Percentiles rank a stretch among this genome's conserved stretches.
These are phyloP conservation scores for Leucocoprinus birnbaumii DNA, from an alignment of 768 basidiomycete species.

Conservation along the genomic window DNA sequence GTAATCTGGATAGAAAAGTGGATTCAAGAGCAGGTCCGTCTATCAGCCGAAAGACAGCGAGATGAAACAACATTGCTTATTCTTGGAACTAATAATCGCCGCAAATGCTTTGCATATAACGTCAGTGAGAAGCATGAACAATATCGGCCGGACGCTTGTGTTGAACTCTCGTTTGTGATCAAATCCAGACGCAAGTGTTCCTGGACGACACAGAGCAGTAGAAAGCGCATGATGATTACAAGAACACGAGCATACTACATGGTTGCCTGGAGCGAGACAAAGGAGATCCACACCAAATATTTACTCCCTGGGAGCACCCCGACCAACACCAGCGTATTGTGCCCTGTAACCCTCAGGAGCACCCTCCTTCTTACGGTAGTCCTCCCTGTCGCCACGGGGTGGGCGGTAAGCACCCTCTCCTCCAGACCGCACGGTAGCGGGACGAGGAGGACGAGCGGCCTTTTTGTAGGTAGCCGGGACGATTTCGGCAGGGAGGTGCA, in stretches of 20 bases:
- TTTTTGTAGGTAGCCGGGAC: constrained; percentile 98
- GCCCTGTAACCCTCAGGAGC: constrained; percentile 90
- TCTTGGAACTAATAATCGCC: too few species aligned
- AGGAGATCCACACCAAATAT: constrained; percentile 14
- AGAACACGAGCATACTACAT: constrained; percentile 25
- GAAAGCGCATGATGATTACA: constrained; percentile 14
- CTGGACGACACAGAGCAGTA: not conserved
- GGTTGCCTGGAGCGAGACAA: not conserved
- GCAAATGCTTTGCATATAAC: too few species aligned
- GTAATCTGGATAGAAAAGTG: too few species aligned
- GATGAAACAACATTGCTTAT: too few species aligned
- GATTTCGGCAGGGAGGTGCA: constrained; percentile 93
- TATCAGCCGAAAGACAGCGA: too few species aligned
- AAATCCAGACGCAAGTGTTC: not conserved
- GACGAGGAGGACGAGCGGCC: constrained; percentile 83
- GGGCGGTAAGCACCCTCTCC: constrained; percentile 84
- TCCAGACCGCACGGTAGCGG: constrained; percentile 69
- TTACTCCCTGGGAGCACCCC: constrained; percentile 79
- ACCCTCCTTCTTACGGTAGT: constrained; percentile 90
- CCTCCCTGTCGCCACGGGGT: constrained; percentile 86
- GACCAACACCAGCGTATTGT: constrained; percentile 84
- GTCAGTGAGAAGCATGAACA: too few species aligned
- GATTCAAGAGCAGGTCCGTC: too few species aligned
- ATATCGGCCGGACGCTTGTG: too few species aligned
- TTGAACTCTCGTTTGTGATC: too few species aligned